A percentile compares a stretch with the other conserved stretches of the same genome.
Evolutionary conservation across 228 moss, liverwort and hornwort genomes (phyloP).

Genomic region (Sphagnum magellanicum): DNA sequence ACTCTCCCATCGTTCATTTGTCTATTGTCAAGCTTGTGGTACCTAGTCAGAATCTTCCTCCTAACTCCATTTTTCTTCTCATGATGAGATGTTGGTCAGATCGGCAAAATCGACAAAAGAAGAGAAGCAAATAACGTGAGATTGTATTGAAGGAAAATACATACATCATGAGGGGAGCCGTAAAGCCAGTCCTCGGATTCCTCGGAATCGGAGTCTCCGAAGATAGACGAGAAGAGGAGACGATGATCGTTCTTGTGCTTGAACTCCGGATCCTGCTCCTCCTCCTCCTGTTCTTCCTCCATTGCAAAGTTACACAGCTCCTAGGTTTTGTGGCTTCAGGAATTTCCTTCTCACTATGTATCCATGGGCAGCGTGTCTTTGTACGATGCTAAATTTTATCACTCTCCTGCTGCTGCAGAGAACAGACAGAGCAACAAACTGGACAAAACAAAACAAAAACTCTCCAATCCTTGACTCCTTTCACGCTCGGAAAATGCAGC

Average conservation of each 20-base stretch:
- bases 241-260: background rate
- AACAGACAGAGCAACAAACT: too few species aligned
- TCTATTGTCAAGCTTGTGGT: background rate
- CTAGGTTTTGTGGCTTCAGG: too few species aligned
- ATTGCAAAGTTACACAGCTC: background rate
- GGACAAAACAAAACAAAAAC: too few species aligned
- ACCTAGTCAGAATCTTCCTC: constrained; percentile 8
- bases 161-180: background rate
- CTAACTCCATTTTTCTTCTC: background rate
- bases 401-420: too few species aligned
- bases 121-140: background rate
- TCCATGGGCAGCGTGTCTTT: too few species aligned
- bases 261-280: constrained; percentile 1
- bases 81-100: background rate
- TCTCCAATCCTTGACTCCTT: too few species aligned
- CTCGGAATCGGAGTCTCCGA: constrained; percentile 44
- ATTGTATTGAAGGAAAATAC: background rate
- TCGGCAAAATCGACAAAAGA: background rate
- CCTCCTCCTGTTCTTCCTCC: background rate
- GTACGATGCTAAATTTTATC: too few species aligned
- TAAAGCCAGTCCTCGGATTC: constrained; percentile 11
- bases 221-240: constrained; percentile 37
- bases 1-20: constrained; percentile 26
- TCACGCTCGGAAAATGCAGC: too few species aligned
- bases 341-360: too few species aligned